phyloP scores from a whole-genome alignment of 2,329 filamentous ascomycete species.

The Claviceps africana region DNA sequence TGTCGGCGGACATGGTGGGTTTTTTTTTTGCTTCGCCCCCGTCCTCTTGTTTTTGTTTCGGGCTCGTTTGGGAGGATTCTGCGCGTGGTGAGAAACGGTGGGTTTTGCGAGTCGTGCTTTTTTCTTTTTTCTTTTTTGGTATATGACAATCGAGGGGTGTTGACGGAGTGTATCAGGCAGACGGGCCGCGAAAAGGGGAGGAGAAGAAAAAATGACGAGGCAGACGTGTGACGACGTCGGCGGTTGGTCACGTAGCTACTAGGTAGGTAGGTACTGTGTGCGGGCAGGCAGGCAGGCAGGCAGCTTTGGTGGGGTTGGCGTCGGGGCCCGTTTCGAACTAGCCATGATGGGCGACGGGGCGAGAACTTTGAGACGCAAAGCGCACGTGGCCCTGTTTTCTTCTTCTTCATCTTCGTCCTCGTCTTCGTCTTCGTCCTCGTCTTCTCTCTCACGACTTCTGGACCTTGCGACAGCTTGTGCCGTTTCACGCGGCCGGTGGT shows the following conservation, averaged over 20 bases:
- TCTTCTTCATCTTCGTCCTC: background rate
- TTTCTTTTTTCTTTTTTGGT: too few relatives aligned
- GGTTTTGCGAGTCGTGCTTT: too few relatives aligned
- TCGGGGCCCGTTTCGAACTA: background rate
- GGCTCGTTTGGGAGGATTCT: too few relatives aligned
- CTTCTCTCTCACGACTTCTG: background rate
- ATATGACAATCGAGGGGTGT: too few relatives aligned
- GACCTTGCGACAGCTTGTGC: background rate
- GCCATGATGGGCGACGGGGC: background rate
- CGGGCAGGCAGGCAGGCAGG: too few relatives aligned
- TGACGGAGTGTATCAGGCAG: too few relatives aligned
- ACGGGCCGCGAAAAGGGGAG: too few relatives aligned
- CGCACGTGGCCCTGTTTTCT: background rate
- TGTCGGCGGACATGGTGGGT: conserved; percentile 44
- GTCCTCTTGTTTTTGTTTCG: background rate
- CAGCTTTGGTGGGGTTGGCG: background rate
- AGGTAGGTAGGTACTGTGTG: background rate
- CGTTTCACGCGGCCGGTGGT: background rate
- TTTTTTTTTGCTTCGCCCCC: too few relatives aligned
- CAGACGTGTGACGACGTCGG: too few relatives aligned
- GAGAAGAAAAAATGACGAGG: too few relatives aligned
- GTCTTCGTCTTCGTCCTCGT: background rate
- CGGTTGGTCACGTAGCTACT: too few relatives aligned
- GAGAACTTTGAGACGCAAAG: background rate
- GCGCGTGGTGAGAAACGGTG: too few relatives aligned